phyloP scores from a whole-genome alignment of 345 rosid genomes.

The Geranium rotundifolium region DNA sequence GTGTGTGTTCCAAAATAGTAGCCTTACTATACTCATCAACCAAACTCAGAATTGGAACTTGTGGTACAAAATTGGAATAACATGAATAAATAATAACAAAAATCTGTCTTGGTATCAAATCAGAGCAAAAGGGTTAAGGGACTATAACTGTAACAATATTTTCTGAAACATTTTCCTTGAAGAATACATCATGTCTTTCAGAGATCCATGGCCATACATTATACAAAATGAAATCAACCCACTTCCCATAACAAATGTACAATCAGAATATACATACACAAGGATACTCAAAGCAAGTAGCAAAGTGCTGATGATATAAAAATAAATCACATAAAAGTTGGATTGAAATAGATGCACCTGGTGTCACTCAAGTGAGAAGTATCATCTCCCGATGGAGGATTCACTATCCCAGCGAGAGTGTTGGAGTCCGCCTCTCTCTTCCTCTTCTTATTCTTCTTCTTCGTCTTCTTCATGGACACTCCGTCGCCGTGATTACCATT shows the following conservation, averaged over 20 bases:
- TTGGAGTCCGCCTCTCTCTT: conserved; percentile 21
- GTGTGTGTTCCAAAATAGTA: too few species aligned
- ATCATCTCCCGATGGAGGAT: conserved; percentile 13
- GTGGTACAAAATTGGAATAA: too few species aligned
- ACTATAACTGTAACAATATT: too few species aligned
- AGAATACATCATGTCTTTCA: too few species aligned
- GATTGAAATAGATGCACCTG: conserved; percentile 31
- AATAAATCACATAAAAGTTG: background rate
- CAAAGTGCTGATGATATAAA: background rate
- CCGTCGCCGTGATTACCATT: conserved; percentile 16
- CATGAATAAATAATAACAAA: too few species aligned
- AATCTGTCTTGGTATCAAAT: too few species aligned
- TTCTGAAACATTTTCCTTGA: too few species aligned
- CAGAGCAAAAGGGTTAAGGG: too few species aligned
- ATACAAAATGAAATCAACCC: background rate
- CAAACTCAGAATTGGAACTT: too few species aligned
- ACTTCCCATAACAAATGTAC: background rate
- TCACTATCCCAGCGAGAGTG: conserved; percentile 6
- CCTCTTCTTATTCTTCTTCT: conserved; percentile 29
- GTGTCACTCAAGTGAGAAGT: conserved; percentile 72
- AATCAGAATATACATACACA: background rate
- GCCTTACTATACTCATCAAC: too few species aligned
- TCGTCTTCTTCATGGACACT: conserved; percentile 5
- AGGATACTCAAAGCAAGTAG: background rate
- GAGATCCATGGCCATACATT: too few species aligned